Base-by-base conservation (phyloP, 768 basidiomycete species). In the Xerocomellus dryophilus region DNA sequence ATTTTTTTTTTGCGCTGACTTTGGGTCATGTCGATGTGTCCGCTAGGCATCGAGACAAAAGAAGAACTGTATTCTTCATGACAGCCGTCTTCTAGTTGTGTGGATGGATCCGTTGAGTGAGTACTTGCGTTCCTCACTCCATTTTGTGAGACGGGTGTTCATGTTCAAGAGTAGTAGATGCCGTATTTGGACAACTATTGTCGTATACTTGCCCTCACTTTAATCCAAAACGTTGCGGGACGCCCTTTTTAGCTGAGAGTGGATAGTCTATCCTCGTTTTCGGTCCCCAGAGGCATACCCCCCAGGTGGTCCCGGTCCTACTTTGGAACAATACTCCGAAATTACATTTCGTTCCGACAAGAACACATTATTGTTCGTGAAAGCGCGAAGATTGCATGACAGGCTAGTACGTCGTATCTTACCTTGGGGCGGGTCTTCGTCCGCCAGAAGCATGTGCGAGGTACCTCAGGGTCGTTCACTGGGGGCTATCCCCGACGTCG, bases 51-150 rank as follows among this genome's bases (percentile, higher is more conserved):
- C 64, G 66, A 71, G 50, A 79, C 76, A 71, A 80, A 80, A 76
- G 85, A 87, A 68, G 84, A 86, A 63, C 71, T 87, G 46, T 87
- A 84, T 71, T 58, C 72, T 52, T 71, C 74, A 60, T 81, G 72
- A 74, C 55, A 51, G 14, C 38, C 34, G 8, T 49, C 32, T 42
- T 29, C 51, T 31, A 20, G 29, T 31, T 45, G 45, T 51, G 57
- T 49, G 56, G 59, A 58, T 55, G 44, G 40, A 49, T 50, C 21
- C 42, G 50, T 60, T 41, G 54, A 54, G 65, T 67, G 43, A 60
- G 66, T 63, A 31, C 10, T 29, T 31, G 15, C 1, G 2, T 27
- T 12, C 4, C 3, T 42, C 7, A 4, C 14, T 7, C 18, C 3
- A 29, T 27, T 38, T 35, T 40, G 32, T 8, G 32, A 21, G 42